Evolutionary conservation across 208 protist species (phyloP).

Genomic region (Leishmania aethiopica): DNA sequence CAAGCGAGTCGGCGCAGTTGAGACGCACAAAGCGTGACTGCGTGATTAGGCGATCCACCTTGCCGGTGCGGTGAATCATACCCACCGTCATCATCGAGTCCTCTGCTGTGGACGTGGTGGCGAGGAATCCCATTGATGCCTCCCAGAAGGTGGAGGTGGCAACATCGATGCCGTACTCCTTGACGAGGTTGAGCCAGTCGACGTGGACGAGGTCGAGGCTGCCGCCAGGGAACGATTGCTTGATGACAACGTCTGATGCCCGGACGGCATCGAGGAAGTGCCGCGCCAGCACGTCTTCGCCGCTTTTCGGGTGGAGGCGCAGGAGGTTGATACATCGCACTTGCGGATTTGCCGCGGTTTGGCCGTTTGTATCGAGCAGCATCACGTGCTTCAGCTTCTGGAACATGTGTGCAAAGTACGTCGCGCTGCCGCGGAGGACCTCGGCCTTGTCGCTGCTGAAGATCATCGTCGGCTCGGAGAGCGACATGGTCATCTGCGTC

Average conservation of each 20-base stretch:
- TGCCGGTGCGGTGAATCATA: conserved; percentile 43
- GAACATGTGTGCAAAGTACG: conserved; percentile 75
- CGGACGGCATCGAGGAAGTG: conserved; percentile 76
- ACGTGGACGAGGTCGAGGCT: conserved; percentile 79
- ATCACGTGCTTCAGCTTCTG: conserved; percentile 53
- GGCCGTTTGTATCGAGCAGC: conserved; percentile 50
- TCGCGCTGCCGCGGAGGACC: conserved; percentile 56
- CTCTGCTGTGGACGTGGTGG: conserved; percentile 22
- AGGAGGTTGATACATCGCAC: conserved; percentile 87
- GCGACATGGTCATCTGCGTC: conserved; percentile 67
- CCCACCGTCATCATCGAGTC: conserved; percentile 80
- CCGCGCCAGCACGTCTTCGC: conserved; percentile 63
- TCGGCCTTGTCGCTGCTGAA: conserved; percentile 73
- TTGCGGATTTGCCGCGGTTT: conserved; percentile 30
- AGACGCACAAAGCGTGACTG: conserved; percentile 87
- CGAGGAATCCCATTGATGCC: conserved; percentile 59
- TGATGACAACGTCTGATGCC: conserved; percentile 38
- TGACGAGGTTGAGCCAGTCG: conserved; percentile 83
- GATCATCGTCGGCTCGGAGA: conserved; percentile 80
- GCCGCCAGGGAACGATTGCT: conserved; percentile 36
- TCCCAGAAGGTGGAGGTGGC: conserved; percentile 75
- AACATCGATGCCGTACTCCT: conserved; percentile 73
- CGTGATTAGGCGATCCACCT: conserved; percentile 54
- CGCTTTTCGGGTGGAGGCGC: conserved; percentile 63
- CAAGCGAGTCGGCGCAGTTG: conserved; percentile 95